These are phyloP conservation scores for Sporisorium sorghi DNA, from an alignment of 1,284 basidiomycete genomes.

Conservation along the genomic window DNA sequence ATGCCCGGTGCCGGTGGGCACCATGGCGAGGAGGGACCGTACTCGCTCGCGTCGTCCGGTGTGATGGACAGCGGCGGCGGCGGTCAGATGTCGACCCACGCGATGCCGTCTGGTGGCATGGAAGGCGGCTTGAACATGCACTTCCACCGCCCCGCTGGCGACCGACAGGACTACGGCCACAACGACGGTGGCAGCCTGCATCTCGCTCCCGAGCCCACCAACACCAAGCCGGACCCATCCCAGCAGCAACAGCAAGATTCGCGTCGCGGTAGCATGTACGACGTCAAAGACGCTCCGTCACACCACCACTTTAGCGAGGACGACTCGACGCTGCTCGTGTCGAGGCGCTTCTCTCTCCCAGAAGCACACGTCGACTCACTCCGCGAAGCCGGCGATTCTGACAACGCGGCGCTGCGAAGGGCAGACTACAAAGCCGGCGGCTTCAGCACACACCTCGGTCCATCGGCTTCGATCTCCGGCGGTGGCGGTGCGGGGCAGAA, in stretches of 20 bases:
- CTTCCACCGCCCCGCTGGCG: constrained; percentile 9
- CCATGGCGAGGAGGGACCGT: constrained; percentile 8
- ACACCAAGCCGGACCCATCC: not conserved
- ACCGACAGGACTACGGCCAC: constrained; percentile 17
- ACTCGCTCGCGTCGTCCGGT: constrained; percentile 8
- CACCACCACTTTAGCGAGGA: not conserved
- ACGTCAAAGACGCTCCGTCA: not conserved
- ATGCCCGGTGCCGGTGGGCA: constrained; percentile 2
- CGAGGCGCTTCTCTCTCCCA: constrained; percentile 20
- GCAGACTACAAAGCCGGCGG: not conserved
- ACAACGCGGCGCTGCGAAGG: no score
- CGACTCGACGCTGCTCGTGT: constrained; percentile 7
- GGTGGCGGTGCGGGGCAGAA: not conserved
- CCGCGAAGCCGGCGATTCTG: not conserved
- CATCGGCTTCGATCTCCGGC: not conserved
- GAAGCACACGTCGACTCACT: not conserved
- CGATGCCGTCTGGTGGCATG: constrained; percentile 10
- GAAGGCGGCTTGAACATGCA: constrained; percentile 10
- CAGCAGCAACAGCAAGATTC: constrained; percentile 1
- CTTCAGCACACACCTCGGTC: not conserved
- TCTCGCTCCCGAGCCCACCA: not conserved
- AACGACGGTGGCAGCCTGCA: not conserved
- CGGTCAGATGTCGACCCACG: not conserved
- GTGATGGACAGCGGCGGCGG: not conserved
- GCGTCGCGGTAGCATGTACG: not conserved